Conservation (phyloP, 225 moss, liverwort and hornwort genomes). For the Rhytidiadelphus loreus region DNA sequence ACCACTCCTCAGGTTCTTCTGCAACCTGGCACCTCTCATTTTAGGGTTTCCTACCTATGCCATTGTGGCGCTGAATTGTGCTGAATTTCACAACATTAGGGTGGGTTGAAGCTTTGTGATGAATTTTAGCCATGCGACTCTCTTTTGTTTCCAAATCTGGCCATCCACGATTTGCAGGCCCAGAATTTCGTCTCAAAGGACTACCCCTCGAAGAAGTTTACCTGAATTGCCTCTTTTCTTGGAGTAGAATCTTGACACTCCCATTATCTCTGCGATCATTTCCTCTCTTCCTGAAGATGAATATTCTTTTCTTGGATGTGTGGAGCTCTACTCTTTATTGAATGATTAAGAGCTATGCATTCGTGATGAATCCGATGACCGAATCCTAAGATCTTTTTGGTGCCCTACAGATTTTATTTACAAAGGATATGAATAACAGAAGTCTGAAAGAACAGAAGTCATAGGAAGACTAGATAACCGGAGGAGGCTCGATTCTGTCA, state of each 20-base stretch:
- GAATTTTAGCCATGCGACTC: not conserved
- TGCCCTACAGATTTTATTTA: not conserved
- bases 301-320: not conserved
- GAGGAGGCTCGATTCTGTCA: not conserved
- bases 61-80: not conserved
- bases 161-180: not conserved
- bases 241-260: not conserved
- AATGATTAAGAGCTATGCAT: not conserved
- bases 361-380: not conserved
- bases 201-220: not conserved
- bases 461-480: not conserved
- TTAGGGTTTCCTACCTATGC: not conserved
- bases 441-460: not conserved
- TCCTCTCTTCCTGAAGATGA: not conserved
- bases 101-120: not conserved
- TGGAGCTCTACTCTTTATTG: not conserved
- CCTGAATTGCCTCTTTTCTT: not conserved
- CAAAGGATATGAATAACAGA: not conserved
- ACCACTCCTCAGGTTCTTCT: slow-evolving; percentile 61
- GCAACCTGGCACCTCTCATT: not conserved
- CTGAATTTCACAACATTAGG: not conserved
- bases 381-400: not conserved
- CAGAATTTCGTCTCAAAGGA: not conserved
- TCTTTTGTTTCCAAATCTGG: not conserved
- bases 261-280: not conserved